Percentiles rank a stretch among this genome's conserved stretches.
Evolutionary conservation across 192 early-diverging fungal genomes (phyloP).

Genomic region (Gigaspora rosea): DNA sequence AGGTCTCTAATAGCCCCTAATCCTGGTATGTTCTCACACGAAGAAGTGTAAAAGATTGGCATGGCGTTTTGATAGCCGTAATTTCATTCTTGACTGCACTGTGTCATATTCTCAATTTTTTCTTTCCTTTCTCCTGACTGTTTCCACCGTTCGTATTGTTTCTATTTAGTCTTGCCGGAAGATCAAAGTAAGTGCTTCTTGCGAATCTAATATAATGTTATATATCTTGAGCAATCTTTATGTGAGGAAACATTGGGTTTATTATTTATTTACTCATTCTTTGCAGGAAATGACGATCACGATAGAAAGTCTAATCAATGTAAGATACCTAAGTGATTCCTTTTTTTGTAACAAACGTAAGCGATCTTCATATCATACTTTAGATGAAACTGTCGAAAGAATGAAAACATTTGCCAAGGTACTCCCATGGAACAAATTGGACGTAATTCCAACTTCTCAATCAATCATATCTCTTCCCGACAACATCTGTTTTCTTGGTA

Average conservation of each 20-base stretch:
- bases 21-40: not conserved
- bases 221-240: slow-evolving; percentile 14
- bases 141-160: slow-evolving; percentile 7
- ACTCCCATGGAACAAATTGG: slow-evolving; percentile 10
- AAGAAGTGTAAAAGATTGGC: no score
- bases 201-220: not conserved
- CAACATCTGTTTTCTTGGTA: not conserved
- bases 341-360: no score
- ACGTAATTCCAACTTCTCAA: slow-evolving; percentile 3
- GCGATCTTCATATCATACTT: not conserved
- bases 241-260: slow-evolving; percentile 10
- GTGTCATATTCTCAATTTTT: slow-evolving; percentile 6
- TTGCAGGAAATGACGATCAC: not conserved
- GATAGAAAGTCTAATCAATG: no score
- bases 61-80: not conserved
- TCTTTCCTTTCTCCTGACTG: slow-evolving; percentile 7
- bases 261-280: slow-evolving; percentile 13
- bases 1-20: not conserved
- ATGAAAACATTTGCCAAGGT: slow-evolving; percentile 11
- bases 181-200: not conserved
- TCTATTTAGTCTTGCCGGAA: not conserved
- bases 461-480: not conserved
- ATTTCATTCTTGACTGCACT: not conserved
- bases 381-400: not conserved
- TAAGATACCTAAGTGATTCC: no score